Base-by-base conservation (phyloP, 306 rosid species). In the Sindora glabra region DNA sequence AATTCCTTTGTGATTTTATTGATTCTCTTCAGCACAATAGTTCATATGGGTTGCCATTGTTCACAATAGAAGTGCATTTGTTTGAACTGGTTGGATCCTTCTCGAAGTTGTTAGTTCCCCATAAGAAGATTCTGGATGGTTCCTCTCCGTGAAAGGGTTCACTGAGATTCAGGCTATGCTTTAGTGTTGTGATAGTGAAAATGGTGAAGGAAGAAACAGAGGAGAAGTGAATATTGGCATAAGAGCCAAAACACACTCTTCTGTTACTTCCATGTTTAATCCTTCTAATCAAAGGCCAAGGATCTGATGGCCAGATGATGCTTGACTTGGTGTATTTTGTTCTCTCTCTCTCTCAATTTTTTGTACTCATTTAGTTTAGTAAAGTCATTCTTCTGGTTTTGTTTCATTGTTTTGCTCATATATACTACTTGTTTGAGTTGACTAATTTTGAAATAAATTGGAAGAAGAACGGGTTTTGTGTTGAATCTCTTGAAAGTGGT, bases 71-170 rank as follows among this genome's bases (percentile, higher is more conserved):
- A 49, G 15, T 1, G 3, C 25, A 11, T 59, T 53, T 46, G 0
- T 52, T 39, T 45, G n/a, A n/a, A 27, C 56, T 72, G 56, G 48
- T 41, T 42, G 50, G 46, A 15, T 71, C 10, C 48, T 14, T 48
- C 55, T 46, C 39, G 24, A 6, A 24, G 26, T 33, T 33, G 34
- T 56, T 65, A 42, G 46, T 66, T 65, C 46, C 23, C 25, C 32
- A 22, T 71, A 22, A 39, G n/a, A 47, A 63, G 4, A 41, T 59
- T 27, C 29, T 7, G 11, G 18, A 70, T n/a, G 6, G 32, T 54
- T 19, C 37, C 54, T 62, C 2, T 25, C 41, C 30, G 42, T 41
- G 9, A 23, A 22, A 25, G n/a, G 30, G 8, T 51, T 50, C 62
- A 51, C 15, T 48, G 54, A 32, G 53, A 30, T 34, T 62, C 18